Evolutionary conservation across 805 yeast genomes (phyloP).

Genomic region (Metschnikowia borealis): DNA sequence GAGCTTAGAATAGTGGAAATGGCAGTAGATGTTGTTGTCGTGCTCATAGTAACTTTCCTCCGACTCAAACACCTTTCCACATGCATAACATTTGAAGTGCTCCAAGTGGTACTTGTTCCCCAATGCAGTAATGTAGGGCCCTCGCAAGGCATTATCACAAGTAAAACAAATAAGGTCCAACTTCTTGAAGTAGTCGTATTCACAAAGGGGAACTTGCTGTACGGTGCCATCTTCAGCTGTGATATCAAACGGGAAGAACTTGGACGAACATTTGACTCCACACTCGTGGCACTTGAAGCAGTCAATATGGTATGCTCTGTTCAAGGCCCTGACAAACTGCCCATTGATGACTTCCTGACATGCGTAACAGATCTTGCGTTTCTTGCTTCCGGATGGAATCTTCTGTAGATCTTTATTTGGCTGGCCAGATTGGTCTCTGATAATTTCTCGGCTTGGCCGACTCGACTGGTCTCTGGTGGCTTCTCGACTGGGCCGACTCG

Average conservation of each 20-base stretch:
- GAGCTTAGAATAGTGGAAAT: slow-evolving; percentile 81
- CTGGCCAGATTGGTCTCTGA: neutral
- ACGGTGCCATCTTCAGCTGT: slow-evolving; percentile 15
- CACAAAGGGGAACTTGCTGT: slow-evolving; percentile 62
- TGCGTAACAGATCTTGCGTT: slow-evolving; percentile 30
- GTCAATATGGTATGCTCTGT: slow-evolving; percentile 73
- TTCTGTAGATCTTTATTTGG: neutral
- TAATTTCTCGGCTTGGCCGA: neutral
- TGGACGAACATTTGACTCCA: slow-evolving; percentile 72
- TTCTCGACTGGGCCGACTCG: neutral
- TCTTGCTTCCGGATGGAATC: slow-evolving; percentile 14
- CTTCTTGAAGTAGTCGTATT: slow-evolving; percentile 84
- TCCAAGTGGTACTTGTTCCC: slow-evolving; percentile 91
- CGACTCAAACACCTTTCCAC: slow-evolving; percentile 80
- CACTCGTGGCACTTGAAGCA: slow-evolving; percentile 89
- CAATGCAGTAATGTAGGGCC: slow-evolving; percentile 90
- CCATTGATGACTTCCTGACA: slow-evolving; percentile 44
- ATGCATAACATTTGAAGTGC: slow-evolving; percentile 88
- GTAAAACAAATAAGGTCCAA: slow-evolving; percentile 80
- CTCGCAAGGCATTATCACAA: slow-evolving; percentile 82
- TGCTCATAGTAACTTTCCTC: slow-evolving; percentile 92
- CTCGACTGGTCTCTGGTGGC: neutral
- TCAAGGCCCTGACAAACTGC: slow-evolving; percentile 84
- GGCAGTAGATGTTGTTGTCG: slow-evolving; percentile 79
- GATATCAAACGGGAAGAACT: slow-evolving; percentile 77